Evolutionary conservation across 305 asterid species (phyloP), one percentile per base, ranked within the genome.

Genomic region (Coffea humblotiana): DNA sequence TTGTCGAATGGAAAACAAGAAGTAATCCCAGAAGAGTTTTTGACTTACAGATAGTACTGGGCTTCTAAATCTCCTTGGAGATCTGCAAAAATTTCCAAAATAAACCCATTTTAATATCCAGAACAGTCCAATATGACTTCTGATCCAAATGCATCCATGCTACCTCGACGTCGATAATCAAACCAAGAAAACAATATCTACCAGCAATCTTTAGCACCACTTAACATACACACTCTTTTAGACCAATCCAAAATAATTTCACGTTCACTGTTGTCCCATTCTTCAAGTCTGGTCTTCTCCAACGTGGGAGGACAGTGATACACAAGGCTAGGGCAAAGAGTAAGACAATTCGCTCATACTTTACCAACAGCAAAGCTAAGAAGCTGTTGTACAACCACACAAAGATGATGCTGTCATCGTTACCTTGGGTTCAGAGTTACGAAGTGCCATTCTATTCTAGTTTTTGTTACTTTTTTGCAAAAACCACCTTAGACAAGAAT

Each of bases 11-110:
- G 7, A 51, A 37, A 70, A 14, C 35, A 19, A 43, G 32, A 27
- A 52, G 70, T 54, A 13, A 49, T 19, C 47, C 15, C 3, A 16
- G 7, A 2, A 45, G 43, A 54, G 25, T 40, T 25, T 52, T 1
- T 43, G 66, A 88, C 94, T 84, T 88, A 91, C 96, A 56, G 90
- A 78, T 60, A 87, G 83, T 65, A 77, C 84, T 51, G 91, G 93
- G 84, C 91, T 80, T 74, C 83, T 81, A 69, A 87, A 87, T 81
- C 83, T 84, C 77, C 89, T 83, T 8, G 71, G 85, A 74, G 91
- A 92, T 83, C 96, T 92, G 91, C 90, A 87, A 81, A 84, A 83
- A 37, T 29, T 71, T 76, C 76, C 75, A 49, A 77, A 77, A 84
- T 75, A 70, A 79, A 71, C 72, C 40, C 61, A 75, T 73, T 82